phyloP scores from a whole-genome alignment of 1,284 basidiomycete genomes.

The Moesziomyces globuligerus region DNA sequence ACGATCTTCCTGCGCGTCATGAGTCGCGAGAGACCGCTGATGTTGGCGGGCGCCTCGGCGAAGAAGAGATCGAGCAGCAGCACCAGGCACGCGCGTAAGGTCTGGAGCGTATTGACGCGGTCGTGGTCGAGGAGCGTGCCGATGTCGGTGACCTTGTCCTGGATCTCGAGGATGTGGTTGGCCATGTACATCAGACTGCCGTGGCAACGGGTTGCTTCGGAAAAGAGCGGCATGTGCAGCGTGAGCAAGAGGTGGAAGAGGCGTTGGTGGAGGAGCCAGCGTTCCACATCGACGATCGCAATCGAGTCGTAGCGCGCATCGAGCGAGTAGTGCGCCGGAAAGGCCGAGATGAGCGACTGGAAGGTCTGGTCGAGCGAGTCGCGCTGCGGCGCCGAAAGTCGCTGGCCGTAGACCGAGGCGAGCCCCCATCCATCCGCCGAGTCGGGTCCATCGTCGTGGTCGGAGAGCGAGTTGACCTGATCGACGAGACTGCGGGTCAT shows the following conservation, averaged over 20 bases:
- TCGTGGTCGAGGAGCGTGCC: constrained; percentile 21
- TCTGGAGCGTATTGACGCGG: constrained; percentile 26
- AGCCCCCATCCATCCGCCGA: constrained; percentile 21
- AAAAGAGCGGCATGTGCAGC: constrained; percentile 41
- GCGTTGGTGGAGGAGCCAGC: constrained; percentile 39
- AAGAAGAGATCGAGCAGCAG: constrained; percentile 36
- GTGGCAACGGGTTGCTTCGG: constrained; percentile 26
- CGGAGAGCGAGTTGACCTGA: constrained; percentile 31
- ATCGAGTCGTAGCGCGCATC: constrained; percentile 30
- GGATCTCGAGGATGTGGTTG: constrained; percentile 38
- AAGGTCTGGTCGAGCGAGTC: constrained; percentile 34
- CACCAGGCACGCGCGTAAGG: constrained; percentile 34
- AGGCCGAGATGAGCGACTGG: constrained; percentile 27
- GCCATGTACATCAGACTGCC: constrained; percentile 44
- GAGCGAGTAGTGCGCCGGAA: constrained; percentile 42
- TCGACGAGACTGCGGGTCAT: constrained; percentile 38
- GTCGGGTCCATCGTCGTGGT: constrained; percentile 20
- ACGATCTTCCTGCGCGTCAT: constrained; percentile 40
- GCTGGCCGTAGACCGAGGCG: constrained; percentile 34
- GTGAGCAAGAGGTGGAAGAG: constrained; percentile 36
- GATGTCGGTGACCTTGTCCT: constrained; percentile 32
- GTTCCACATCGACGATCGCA: constrained; percentile 25
- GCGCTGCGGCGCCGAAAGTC: constrained; percentile 19
- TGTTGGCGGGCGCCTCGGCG: constrained; percentile 10
- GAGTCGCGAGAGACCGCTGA: constrained; percentile 29